phyloP scores from a whole-genome alignment of 768 basidiomycete genomes.

The Leucogyrophana mollusca region DNA sequence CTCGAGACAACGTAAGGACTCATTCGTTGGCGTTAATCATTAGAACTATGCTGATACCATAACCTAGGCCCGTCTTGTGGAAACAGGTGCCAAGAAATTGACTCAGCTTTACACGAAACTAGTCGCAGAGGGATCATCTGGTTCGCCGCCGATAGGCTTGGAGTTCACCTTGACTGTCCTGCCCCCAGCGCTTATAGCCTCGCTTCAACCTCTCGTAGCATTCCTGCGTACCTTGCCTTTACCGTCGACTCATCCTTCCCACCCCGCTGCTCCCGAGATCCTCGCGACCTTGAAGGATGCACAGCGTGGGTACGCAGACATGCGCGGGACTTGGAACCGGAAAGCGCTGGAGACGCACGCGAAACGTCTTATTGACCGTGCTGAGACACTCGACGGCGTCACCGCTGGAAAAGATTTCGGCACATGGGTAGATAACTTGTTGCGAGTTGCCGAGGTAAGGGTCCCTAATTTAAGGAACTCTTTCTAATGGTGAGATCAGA shows the following conservation, averaged over 20 bases:
- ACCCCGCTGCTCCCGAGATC: conserved; percentile 70
- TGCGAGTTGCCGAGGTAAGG: conserved; percentile 65
- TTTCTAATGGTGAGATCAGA: conserved; percentile 33
- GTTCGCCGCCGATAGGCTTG: conserved; percentile 59
- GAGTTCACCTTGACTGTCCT: conserved; percentile 56
- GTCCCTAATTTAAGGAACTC: neutral
- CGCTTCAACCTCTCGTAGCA: conserved; percentile 60
- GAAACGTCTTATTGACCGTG: conserved; percentile 65
- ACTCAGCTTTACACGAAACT: conserved; percentile 82
- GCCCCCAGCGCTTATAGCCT: conserved; percentile 48
- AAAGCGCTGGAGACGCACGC: conserved; percentile 74
- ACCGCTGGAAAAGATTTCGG: conserved; percentile 70
- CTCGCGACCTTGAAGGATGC: conserved; percentile 68
- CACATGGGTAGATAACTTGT: conserved; percentile 63
- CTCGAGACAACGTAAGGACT: conserved; percentile 50
- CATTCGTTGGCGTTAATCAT: neutral
- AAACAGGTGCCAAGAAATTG: conserved; percentile 82
- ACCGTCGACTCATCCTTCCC: conserved; percentile 80
- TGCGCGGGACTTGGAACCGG: conserved; percentile 77
- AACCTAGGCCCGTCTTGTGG: conserved; percentile 64
- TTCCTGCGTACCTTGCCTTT: conserved; percentile 73
- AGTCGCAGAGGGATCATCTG: conserved; percentile 84
- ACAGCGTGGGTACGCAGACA: conserved; percentile 81
- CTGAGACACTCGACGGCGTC: conserved; percentile 66
- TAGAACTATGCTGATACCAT: neutral